Percentiles rank a stretch among this genome's conserved stretches.
Conservation (phyloP, 345 rosid genomes). For the Gossypium mustelinum region DNA sequence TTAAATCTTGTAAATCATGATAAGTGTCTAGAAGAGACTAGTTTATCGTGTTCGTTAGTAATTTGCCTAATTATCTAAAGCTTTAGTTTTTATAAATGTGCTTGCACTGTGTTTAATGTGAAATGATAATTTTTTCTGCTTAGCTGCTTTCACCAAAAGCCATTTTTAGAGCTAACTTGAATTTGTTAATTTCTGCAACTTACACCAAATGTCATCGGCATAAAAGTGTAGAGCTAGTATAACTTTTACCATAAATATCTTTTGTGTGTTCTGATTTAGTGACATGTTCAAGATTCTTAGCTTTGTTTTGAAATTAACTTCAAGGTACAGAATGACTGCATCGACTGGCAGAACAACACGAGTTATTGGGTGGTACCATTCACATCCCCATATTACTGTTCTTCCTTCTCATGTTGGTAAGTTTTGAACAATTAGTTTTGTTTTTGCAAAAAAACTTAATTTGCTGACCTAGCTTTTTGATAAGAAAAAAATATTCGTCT, state of each 20-base stretch:
- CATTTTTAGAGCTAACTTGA: background rate
- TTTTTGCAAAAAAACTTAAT: background rate
- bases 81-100: background rate
- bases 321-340: slow-evolving; percentile 72
- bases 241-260: background rate
- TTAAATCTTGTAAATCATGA: background rate
- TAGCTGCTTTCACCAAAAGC: background rate
- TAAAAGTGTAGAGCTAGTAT: background rate
- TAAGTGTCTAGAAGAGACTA: background rate
- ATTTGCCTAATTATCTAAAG: slow-evolving; percentile 3
- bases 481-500: background rate
- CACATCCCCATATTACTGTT: slow-evolving; percentile 97
- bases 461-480: background rate
- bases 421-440: slow-evolving; percentile 16
- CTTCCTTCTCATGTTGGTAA: slow-evolving; percentile 97
- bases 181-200: background rate
- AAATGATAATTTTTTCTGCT: background rate
- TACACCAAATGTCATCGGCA: background rate
- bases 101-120: background rate
- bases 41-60: background rate
- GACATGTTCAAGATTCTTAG: background rate
- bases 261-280: background rate
- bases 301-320: slow-evolving; percentile 33
- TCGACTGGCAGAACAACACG: slow-evolving; percentile 82
- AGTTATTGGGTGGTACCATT: slow-evolving; percentile 99